Evolutionary conservation across 768 basidiomycete species (phyloP).

Genomic region (Hebeloma cylindrosporum): DNA sequence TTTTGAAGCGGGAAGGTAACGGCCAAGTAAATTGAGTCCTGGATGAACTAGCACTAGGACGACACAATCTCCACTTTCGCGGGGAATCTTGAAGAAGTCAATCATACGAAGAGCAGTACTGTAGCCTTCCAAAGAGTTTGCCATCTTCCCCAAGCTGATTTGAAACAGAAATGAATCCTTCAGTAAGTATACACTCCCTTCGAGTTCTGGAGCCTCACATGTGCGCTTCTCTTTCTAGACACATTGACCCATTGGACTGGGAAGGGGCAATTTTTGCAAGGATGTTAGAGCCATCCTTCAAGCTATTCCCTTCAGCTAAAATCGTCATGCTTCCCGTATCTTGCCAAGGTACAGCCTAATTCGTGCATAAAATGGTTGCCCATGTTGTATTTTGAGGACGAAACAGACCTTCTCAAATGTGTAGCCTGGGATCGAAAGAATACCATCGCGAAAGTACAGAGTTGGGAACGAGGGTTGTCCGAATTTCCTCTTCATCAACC

Average conservation of each 20-base stretch:
- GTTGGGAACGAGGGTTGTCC: slow-evolving; percentile 58
- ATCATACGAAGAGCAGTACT: slow-evolving; percentile 57
- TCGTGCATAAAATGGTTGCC: slow-evolving; percentile 10
- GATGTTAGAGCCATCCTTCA: slow-evolving; percentile 68
- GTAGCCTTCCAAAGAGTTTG: slow-evolving; percentile 47
- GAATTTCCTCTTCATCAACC: slow-evolving; percentile 56
- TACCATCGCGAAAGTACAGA: slow-evolving; percentile 55
- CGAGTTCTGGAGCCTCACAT: slow-evolving; percentile 45
- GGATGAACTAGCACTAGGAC: slow-evolving; percentile 73
- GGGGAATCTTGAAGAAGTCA: slow-evolving; percentile 68
- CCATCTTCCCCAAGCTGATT: slow-evolving; percentile 51
- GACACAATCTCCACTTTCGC: slow-evolving; percentile 62
- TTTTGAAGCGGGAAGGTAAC: slow-evolving; percentile 67
- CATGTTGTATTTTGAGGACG: not conserved
- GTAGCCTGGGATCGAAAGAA: slow-evolving; percentile 70
- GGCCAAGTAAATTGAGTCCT: slow-evolving; percentile 64
- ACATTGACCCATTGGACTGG: slow-evolving; percentile 71
- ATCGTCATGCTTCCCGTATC: slow-evolving; percentile 74
- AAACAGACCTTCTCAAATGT: slow-evolving; percentile 61
- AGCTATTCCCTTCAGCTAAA: slow-evolving; percentile 64
- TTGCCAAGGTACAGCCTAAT: slow-evolving; percentile 64
- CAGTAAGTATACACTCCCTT: slow-evolving; percentile 1
- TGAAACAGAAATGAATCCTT: not conserved
- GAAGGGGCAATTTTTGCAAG: slow-evolving; percentile 74
- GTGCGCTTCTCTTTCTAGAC: slow-evolving; percentile 70